Evolutionary conservation across 805 yeast species (phyloP).

Genomic region (Jamesozyma rosinii): DNA sequence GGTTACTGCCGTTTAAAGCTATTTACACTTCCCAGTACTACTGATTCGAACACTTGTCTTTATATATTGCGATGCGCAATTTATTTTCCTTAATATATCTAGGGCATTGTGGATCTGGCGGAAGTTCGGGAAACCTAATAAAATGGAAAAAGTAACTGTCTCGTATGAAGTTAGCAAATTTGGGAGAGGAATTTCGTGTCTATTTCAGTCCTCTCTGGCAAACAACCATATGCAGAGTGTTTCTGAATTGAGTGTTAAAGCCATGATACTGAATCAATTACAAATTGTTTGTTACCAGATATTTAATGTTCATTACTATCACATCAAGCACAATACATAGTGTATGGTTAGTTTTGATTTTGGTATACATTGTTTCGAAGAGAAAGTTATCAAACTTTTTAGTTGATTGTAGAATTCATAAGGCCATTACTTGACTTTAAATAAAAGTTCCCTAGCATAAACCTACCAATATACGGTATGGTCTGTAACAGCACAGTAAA

Average conservation of each 20-base stretch:
- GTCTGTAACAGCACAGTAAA: background rate
- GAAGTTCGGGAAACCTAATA: background rate
- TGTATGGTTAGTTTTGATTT: too few relatives aligned
- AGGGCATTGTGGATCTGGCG: background rate
- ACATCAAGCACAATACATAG: too few relatives aligned
- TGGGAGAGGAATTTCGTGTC: too few relatives aligned
- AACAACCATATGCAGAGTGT: too few relatives aligned
- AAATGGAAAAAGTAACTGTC: background rate
- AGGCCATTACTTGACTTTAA: background rate
- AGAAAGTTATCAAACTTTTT: too few relatives aligned
- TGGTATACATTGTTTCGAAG: background rate
- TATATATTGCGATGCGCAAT: background rate
- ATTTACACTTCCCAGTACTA: too few relatives aligned
- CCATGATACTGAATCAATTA: too few relatives aligned
- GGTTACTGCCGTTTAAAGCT: background rate
- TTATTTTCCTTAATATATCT: background rate
- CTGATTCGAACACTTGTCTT: background rate
- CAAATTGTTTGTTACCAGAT: too few relatives aligned
- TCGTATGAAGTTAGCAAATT: background rate
- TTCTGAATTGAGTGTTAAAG: too few relatives aligned
- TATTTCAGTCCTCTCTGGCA: too few relatives aligned
- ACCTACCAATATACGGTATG: background rate
- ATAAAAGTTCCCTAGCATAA: background rate
- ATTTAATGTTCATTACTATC: too few relatives aligned
- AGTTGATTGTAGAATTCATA: background rate